Evolutionary conservation across 164 flowering plant species (phyloP).

Genomic region (Chimonanthus salicifolius): DNA sequence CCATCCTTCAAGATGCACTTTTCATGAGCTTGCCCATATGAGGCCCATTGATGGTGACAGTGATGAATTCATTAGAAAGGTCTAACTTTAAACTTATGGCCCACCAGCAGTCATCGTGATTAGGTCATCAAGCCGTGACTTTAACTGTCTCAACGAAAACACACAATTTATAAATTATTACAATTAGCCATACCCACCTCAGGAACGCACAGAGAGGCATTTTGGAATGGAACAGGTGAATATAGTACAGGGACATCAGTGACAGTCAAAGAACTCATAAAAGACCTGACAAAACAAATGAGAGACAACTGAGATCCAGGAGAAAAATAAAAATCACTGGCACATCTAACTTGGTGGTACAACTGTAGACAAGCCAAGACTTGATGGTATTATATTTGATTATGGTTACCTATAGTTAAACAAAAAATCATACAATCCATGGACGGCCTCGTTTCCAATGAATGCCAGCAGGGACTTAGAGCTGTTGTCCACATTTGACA

Average conservation of each 20-base stretch:
- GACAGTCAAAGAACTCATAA: constrained; percentile 48
- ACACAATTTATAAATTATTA: too few relatives aligned
- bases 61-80: too few relatives aligned
- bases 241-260: constrained; percentile 78
- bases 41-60: too few relatives aligned
- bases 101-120: too few relatives aligned
- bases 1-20: too few relatives aligned
- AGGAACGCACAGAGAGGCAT: constrained; percentile 77
- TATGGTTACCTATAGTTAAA: constrained; percentile 72
- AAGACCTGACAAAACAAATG: constrained; percentile 43
- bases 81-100: too few relatives aligned
- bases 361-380: background rate
- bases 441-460: constrained; percentile 60
- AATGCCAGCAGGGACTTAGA: constrained; percentile 74
- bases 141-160: too few relatives aligned
- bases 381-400: background rate
- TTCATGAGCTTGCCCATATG: too few relatives aligned
- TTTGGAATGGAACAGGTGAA: constrained; percentile 77
- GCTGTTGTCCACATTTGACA: constrained; percentile 63
- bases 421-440: constrained; percentile 76
- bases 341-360: background rate
- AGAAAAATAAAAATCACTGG: background rate
- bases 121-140: too few relatives aligned
- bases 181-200: constrained; percentile 46
- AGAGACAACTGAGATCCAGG: constrained; percentile 15